Evolutionary conservation across 768 basidiomycete species (phyloP), one percentile per base, ranked within the genome.

Genomic region (Xerocomus potaroensis): DNA sequence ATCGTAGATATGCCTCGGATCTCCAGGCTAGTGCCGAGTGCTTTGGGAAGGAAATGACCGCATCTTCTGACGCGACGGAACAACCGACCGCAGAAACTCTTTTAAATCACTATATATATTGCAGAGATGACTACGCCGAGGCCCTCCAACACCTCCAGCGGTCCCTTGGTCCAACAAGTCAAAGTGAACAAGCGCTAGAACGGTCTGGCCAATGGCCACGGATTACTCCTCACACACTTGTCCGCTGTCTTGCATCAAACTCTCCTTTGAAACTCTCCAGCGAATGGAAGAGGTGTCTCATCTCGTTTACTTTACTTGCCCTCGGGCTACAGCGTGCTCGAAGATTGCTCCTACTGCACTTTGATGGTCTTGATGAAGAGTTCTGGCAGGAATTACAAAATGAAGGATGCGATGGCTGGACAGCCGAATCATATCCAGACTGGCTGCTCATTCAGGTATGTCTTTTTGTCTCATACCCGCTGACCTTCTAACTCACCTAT

Each of bases 401-500:
- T 16, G 32, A 47, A 11, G 38, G 38, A 16, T 47, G 45, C 18
- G 32, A 41, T 14, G 39, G 47, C 2, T 57, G 54, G 53, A 27
- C 56, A 12, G 43, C 52, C 1, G 47, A 59, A 30, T 11, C 19
- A 2, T 46, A 66, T 37, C 59, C 66, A 0, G 72, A 73, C 43
- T 76, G 73, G 75, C 52, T 74, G 1, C 49, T 76, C 18, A 64
- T 78, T 10, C 76, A 77, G 63, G 71, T 74, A 16, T 24, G 45
- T 31, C 41, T 7, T 21, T 19, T 10, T 27, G 11, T 8, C 2
- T 3, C 6, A 31, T 7, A 3, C 5, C 15, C 19, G 14, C 29
- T 43, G 24, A 41, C 6, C 2, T 16, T 11, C 5, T 27, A 2
- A 2, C 27, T 10, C 6, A n/a, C 11, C 11, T 8, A 18, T 5